phyloP scores from a whole-genome alignment of 169 alveolate species.

The Ichthyophthirius multifiliis region DNA sequence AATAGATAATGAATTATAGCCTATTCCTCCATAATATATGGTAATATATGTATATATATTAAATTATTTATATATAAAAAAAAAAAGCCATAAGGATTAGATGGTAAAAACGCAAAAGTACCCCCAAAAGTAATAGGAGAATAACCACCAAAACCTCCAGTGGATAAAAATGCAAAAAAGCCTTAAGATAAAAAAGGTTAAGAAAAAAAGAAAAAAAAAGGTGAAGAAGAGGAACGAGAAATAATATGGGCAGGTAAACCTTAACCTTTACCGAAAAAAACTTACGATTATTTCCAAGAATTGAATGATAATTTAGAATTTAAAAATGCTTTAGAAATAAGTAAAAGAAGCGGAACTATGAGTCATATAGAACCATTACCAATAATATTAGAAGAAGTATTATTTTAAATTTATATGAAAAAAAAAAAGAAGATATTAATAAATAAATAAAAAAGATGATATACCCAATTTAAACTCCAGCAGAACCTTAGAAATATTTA shows the following conservation, averaged over 20 bases:
- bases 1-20: neutral
- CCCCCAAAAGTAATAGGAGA: neutral
- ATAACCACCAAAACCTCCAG: conserved; percentile 22
- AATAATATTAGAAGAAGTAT: conserved; percentile 1
- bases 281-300: neutral
- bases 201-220: conserved; percentile 5
- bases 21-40: neutral
- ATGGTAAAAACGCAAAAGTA: neutral
- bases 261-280: neutral
- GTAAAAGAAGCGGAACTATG: neutral
- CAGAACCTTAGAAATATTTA: neutral
- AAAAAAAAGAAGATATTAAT: neutral
- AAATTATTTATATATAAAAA: neutral
- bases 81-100: neutral
- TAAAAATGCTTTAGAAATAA: neutral
- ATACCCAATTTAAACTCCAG: conserved; percentile 3
- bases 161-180: conserved; percentile 24
- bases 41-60: neutral
- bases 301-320: neutral
- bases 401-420: neutral
- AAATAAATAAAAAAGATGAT: neutral
- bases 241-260: conserved; percentile 14
- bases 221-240: neutral
- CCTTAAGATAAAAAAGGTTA: too few relatives aligned
- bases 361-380: neutral